These are phyloP conservation scores for Beauveria brongniartii DNA, from an alignment of 2,329 filamentous ascomycete species.

Conservation along the genomic window DNA sequence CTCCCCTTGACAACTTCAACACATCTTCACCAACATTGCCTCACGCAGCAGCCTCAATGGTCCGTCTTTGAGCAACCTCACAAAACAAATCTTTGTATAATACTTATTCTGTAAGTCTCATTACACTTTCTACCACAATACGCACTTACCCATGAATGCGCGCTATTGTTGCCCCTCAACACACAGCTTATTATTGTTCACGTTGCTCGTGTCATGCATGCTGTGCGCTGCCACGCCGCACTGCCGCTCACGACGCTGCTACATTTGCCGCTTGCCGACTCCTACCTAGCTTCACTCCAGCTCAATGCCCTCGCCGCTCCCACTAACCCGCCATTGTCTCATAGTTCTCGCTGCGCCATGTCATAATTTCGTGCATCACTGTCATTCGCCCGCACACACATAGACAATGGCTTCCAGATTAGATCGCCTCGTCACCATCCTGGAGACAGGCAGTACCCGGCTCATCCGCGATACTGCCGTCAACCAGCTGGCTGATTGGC, in stretches of 20 bases:
- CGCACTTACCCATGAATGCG: not conserved
- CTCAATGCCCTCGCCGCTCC: not conserved
- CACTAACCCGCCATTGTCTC: not conserved
- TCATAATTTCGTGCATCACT: not conserved
- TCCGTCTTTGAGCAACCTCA: not conserved
- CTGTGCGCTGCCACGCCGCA: not conserved
- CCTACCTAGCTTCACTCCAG: not conserved
- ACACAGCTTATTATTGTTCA: not conserved
- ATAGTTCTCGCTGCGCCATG: slow-evolving; percentile 7
- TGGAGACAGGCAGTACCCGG: slow-evolving; percentile 94
- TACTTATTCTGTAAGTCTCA: not conserved
- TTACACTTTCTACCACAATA: not conserved
- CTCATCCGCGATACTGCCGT: slow-evolving; percentile 96
- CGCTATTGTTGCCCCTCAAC: not conserved
- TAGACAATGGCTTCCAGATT: slow-evolving; percentile 12
- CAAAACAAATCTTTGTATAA: not conserved
- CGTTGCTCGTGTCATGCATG: not conserved
- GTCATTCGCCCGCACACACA: not conserved
- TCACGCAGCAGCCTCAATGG: not conserved
- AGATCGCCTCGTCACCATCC: slow-evolving; percentile 50
- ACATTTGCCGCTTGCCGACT: not conserved
- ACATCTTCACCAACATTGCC: not conserved
- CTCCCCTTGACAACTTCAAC: not conserved
- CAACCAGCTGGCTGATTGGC: slow-evolving; percentile 92
- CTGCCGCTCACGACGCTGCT: not conserved